These are phyloP conservation scores for Nigrograna mackinnonii DNA, from an alignment of 2,329 filamentous ascomycete species.

Conservation along the genomic window DNA sequence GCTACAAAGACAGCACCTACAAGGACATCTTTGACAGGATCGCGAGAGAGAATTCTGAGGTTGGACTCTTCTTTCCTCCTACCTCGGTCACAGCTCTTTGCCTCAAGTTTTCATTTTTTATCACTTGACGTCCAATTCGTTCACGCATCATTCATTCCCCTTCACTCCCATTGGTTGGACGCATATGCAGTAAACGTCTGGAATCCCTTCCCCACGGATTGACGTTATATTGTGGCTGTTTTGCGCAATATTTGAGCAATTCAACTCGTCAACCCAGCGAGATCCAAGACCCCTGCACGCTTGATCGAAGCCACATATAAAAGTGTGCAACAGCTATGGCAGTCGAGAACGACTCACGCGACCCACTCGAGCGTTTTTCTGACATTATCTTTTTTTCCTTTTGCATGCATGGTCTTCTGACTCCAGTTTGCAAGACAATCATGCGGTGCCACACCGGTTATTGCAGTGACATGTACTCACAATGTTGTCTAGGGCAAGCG, in stretches of 20 bases:
- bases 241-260: conserved; percentile 18
- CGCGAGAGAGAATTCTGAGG: conserved; percentile 73
- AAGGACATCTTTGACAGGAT: conserved; percentile 77
- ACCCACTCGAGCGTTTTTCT: background rate
- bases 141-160: conserved; percentile 12
- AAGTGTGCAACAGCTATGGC: background rate
- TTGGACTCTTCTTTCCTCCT: conserved; percentile 49
- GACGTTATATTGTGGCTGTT: conserved; percentile 23
- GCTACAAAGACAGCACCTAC: conserved; percentile 72
- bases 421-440: too few relatives aligned
- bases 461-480: conserved; percentile 24
- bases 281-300: conserved; percentile 1
- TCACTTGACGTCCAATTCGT: conserved; percentile 5
- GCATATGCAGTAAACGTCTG: background rate
- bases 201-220: conserved; percentile 14
- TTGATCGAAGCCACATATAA: conserved; percentile 7
- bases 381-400: conserved; percentile 2
- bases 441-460: too few relatives aligned
- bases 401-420: background rate
- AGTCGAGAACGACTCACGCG: conserved; percentile 6
- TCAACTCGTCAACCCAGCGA: conserved; percentile 15
- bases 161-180: conserved; percentile 9
- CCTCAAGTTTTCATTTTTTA: conserved; percentile 7
- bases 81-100: conserved; percentile 1
- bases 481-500: conserved; percentile 72